Evolutionary conservation across 768 basidiomycete species (phyloP), one percentile per base, ranked within the genome.

Genomic region (Lactarius pseudohatsudake): DNA sequence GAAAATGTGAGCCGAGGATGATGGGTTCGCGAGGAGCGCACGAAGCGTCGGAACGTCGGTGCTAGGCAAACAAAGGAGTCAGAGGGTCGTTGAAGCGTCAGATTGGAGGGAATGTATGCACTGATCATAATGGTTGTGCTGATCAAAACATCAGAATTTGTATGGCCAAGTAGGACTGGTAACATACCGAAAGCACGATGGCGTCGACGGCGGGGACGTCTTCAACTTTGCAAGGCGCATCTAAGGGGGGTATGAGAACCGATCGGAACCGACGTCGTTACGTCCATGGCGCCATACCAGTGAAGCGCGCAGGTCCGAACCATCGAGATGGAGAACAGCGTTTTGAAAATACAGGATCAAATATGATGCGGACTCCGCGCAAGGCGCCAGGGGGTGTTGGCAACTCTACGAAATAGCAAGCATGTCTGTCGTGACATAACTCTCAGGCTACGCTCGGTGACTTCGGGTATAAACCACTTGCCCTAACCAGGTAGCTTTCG

Each of bases 181-280:
- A 41, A 58, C 75, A 76, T 78, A 78, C 84, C 73, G 79, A 81
- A 61, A 85, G 79, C 18, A 81, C 79, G 47, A 86, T 78, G 7
- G 77, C 78, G 68, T 85, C 83, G n/a, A 85, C 74, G 3, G 79
- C 73, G 1, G 84, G 84, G 28, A 86, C 73, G 2, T 83, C 80
- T 38, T 77, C 74, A n/a, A 79, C 74, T 15, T 72, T 62, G 60
- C 80, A 80, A 0, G 82, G 79, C 0, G 78, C 47, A 8, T 75
- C 77, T 78, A 62, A 55, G 43, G 36, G n/a, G 13, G 28, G 32
- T 18, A 3, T 40, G 57, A 30, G 16, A 57, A 38, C 36, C 22
- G 15, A 7, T n/a, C 7, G 26, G 13, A 36, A 10, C n/a, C 9
- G 22, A 4, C 10, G 18, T n/a, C 5, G 1, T 6, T 26, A 18